Base-by-base conservation (phyloP, 495 filamentous ascomycete genomes). In the Aspergillus heteromorphus region DNA sequence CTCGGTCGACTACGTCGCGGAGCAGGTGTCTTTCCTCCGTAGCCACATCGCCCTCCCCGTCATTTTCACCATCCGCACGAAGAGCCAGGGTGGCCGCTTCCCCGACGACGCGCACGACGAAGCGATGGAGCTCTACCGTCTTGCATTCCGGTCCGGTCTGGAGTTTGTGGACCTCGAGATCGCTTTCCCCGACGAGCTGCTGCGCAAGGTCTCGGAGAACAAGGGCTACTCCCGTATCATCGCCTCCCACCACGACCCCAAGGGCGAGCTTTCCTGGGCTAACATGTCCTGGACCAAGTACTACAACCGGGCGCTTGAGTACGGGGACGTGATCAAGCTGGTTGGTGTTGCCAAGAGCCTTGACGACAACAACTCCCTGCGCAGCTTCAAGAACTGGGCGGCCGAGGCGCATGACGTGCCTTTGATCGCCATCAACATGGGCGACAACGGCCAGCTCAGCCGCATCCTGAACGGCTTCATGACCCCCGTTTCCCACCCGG, bases 391-490 rank as follows among this genome's bases (percentile, higher is more conserved):
- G 73, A 74, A 74, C 30, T 87, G 81, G 80, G 88, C 89, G 57
- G 76, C 79, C 30, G 70, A 80, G 23, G 78, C 83, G 0, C 88
- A 95, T 63, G 77, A 87, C 30, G 82, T 81, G 9, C 93, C 90
- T 4, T 65, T 97, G 57, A 97, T 99, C 63, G 91, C 89, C 2
- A 86, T 99, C 72, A 97, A 99, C 72, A 97, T 97, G 92, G 92
- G 95, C 31, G 76, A 83, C 17, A 74, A 80, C 27, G 93, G 93
- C 19, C 92, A 96, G 68, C 83, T 97, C 14, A 95, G 89, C 65
- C 82, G 93, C 29, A 85, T 99, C 52, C 73, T 92, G 52, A 97
- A 97, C 71, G 74, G 78, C 51, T 97, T 97, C 79, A 81, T 99
- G 79, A 97, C 95, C 2, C 93, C 93, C 3, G 93, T 99, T 20